Conservation (phyloP, 306 rosid genomes). For the Arachis hypogaea region DNA sequence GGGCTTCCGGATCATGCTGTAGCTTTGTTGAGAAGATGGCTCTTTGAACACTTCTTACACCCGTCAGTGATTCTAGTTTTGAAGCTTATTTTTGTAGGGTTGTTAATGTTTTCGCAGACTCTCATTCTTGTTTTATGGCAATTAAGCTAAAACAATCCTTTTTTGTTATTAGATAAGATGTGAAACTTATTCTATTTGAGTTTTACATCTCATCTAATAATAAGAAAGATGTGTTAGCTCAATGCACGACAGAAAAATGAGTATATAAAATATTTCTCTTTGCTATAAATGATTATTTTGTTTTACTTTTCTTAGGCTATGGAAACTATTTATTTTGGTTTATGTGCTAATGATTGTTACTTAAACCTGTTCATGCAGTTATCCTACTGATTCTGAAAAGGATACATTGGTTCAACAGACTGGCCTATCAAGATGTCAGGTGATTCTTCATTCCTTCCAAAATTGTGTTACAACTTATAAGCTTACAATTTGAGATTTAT, state of each 20-base stretch:
- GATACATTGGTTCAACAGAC: constrained; percentile 23
- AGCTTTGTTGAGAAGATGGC: constrained; percentile 12
- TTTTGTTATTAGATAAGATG: too few relatives aligned
- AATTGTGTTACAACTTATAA: too few relatives aligned
- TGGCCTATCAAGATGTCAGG: constrained; percentile 15
- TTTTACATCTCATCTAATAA: too few relatives aligned
- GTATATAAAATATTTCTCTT: not conserved
- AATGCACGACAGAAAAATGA: too few relatives aligned
- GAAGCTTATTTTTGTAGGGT: not conserved
- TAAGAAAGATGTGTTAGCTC: too few relatives aligned
- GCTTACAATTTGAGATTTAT: too few relatives aligned
- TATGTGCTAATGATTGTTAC: not conserved
- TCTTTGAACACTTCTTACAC: constrained; percentile 23
- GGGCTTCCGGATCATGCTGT: constrained; percentile 24
- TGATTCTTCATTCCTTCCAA: not conserved
- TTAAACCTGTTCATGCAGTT: not conserved
- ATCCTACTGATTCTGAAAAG: constrained; percentile 20
- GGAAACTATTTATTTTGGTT: not conserved
- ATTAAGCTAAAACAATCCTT: too few relatives aligned
- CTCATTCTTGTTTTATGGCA: too few relatives aligned
- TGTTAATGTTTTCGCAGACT: too few relatives aligned
- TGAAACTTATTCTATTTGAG: too few relatives aligned
- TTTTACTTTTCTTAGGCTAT: not conserved
- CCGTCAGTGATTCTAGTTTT: constrained; percentile 2
- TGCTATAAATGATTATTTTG: not conserved